A percentile compares a stretch with the other conserved stretches of the same genome.
Conservation (phyloP, 2,329 filamentous ascomycete species). For the Thermothelomyces thermophilus region DNA sequence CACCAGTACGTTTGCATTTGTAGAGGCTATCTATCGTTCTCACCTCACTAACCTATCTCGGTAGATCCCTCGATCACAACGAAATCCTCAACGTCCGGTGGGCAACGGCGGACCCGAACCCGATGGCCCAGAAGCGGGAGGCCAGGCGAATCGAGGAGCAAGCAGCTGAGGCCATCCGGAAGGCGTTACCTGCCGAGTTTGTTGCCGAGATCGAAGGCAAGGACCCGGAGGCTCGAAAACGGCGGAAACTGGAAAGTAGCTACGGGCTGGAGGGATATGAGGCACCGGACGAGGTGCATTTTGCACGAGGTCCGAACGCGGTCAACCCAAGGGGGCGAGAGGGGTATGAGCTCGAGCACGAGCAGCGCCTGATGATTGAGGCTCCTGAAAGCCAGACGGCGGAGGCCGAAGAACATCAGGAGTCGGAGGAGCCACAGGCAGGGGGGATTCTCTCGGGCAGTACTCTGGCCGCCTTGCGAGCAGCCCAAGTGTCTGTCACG, state of each 20-base stretch:
- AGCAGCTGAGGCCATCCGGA: slow-evolving; percentile 84
- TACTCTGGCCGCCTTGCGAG: slow-evolving; percentile 71
- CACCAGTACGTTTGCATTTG: slow-evolving; percentile 53
- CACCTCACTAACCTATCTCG: background rate
- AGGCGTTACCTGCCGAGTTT: slow-evolving; percentile 81
- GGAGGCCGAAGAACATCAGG: slow-evolving; percentile 35
- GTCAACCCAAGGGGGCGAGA: slow-evolving; percentile 53
- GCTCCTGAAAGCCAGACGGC: slow-evolving; percentile 43
- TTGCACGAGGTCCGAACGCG: slow-evolving; percentile 67
- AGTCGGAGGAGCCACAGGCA: slow-evolving; percentile 33
- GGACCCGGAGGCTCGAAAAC: slow-evolving; percentile 78
- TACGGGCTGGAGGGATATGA: slow-evolving; percentile 91
- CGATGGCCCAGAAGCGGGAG: slow-evolving; percentile 87
- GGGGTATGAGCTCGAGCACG: slow-evolving; percentile 57
- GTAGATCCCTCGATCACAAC: slow-evolving; percentile 66
- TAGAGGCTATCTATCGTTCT: background rate
- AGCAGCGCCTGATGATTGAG: slow-evolving; percentile 54
- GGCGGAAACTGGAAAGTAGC: slow-evolving; percentile 79
- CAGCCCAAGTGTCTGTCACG: slow-evolving; percentile 47
- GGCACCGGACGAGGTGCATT: slow-evolving; percentile 90
- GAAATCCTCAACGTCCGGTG: slow-evolving; percentile 94
- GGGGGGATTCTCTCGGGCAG: slow-evolving; percentile 73
- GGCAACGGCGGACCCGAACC: slow-evolving; percentile 95
- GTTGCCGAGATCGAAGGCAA: slow-evolving; percentile 90
- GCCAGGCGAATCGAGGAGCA: slow-evolving; percentile 87